A percentile compares a stretch with the other conserved stretches of the same genome.
Evolutionary conservation across 495 filamentous ascomycete genomes (phyloP).

Genomic region (Penicillium egyptiacum): DNA sequence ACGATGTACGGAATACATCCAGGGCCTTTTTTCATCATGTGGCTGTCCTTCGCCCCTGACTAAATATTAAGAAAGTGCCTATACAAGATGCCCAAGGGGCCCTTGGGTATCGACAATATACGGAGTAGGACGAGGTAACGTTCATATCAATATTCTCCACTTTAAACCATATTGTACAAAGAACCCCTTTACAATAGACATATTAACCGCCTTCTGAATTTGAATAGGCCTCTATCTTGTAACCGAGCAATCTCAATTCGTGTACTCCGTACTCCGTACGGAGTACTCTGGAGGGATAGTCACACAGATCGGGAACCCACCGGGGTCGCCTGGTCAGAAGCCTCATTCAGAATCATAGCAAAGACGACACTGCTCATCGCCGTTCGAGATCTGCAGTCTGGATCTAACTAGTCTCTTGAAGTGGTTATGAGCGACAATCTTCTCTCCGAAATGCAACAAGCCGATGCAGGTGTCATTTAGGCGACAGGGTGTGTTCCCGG

Average conservation of each 20-base stretch:
- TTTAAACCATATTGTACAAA: background rate
- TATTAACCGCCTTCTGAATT: slow-evolving; percentile 29
- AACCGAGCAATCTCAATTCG: slow-evolving; percentile 50
- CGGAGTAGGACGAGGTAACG: background rate
- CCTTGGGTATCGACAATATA: background rate
- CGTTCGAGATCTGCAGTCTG: slow-evolving; percentile 43
- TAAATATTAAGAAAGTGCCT: background rate
- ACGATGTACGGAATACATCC: background rate
- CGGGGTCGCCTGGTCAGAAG: slow-evolving; percentile 44
- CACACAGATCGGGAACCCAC: slow-evolving; percentile 49
- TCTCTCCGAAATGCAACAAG: slow-evolving; percentile 45
- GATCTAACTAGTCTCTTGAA: slow-evolving; percentile 37
- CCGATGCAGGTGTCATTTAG: slow-evolving; percentile 42
- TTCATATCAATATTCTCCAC: background rate
- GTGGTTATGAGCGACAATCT: slow-evolving; percentile 28
- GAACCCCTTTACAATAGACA: slow-evolving; percentile 11
- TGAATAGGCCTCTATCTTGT: slow-evolving; percentile 45
- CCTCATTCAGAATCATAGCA: slow-evolving; percentile 50
- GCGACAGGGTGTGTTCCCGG: slow-evolving; percentile 26
- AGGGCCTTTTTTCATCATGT: background rate
- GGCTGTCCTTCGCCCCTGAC: background rate
- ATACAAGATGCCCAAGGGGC: background rate
- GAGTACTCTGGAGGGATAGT: too few relatives aligned
- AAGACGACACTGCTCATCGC: slow-evolving; percentile 50
- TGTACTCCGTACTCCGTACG: slow-evolving; percentile 15